Conservation (phyloP, 176 grass and related monocot genomes). For the Calamus simplicifolius region DNA sequence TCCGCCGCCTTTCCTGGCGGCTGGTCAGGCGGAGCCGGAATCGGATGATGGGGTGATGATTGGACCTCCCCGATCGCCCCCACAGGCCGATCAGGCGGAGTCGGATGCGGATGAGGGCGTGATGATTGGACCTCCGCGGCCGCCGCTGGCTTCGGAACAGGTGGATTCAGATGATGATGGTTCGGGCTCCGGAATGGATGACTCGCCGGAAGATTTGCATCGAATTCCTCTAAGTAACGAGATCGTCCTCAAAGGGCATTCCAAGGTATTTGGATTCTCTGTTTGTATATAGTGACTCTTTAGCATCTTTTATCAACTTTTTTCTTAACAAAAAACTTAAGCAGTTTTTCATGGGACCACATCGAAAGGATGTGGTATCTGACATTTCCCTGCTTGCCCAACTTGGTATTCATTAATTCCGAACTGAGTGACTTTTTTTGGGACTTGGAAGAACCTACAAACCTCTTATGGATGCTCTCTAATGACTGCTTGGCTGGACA, state of each 20-base stretch:
- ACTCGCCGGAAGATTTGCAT: constrained; percentile 34
- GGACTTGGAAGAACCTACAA: too few species aligned
- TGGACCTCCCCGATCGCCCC: constrained; percentile 56
- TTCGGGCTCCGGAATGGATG: constrained; percentile 16
- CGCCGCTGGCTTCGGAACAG: constrained; percentile 7
- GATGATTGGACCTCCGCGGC: constrained; percentile 28
- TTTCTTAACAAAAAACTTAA: constrained; percentile 1
- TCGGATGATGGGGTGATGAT: constrained; percentile 41
- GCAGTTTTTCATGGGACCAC: too few species aligned
- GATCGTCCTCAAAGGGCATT: constrained; percentile 78
- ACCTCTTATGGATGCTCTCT: too few species aligned
- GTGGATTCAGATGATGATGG: constrained; percentile 2
- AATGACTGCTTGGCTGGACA: too few species aligned
- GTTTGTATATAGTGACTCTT: not conserved
- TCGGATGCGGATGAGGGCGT: constrained; percentile 2
- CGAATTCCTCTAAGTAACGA: constrained; percentile 87
- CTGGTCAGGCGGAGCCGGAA: constrained; percentile 6
- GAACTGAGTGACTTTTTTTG: too few species aligned
- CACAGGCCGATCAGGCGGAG: constrained; percentile 4
- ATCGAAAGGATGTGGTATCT: too few species aligned
- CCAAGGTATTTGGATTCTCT: constrained; percentile 40
- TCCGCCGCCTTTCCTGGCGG: constrained; percentile 26
- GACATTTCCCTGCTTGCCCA: too few species aligned
- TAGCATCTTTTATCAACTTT: not conserved
- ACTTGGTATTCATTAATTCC: too few species aligned